Conservation (phyloP, 2,329 filamentous ascomycete species). For the Phaeoacremonium minimum region DNA sequence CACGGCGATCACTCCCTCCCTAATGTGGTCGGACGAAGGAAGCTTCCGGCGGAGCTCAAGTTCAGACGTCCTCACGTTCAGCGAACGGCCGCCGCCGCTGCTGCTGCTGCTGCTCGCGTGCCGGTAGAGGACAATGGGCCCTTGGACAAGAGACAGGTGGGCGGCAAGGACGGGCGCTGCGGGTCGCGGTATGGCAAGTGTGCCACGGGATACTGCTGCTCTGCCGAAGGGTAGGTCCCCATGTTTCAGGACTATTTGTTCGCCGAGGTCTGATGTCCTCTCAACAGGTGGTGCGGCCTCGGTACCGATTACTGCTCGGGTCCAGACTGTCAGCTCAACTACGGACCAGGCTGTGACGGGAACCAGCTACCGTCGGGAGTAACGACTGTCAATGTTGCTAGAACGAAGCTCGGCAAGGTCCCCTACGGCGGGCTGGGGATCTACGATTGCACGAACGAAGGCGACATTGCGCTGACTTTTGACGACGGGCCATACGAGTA, state of each 20-base stretch:
- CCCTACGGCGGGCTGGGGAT: slow-evolving; percentile 54
- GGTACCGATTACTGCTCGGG: slow-evolving; percentile 19
- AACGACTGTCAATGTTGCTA: background rate
- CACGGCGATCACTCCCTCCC: background rate
- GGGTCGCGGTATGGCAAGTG: background rate
- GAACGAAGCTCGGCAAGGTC: slow-evolving; percentile 45
- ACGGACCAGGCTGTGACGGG: background rate
- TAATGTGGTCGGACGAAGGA: background rate
- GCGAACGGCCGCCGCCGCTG: background rate
- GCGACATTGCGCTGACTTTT: slow-evolving; percentile 62
- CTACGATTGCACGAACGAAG: slow-evolving; percentile 49
- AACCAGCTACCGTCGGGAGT: background rate
- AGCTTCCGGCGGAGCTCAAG: background rate
- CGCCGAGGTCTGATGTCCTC: no score
- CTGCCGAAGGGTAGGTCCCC: slow-evolving; percentile 20
- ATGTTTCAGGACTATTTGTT: background rate
- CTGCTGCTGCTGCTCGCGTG: background rate
- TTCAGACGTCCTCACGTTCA: background rate
- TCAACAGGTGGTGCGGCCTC: slow-evolving; percentile 22
- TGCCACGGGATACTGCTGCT: slow-evolving; percentile 20
- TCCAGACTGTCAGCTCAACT: slow-evolving; percentile 20
- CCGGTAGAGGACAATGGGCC: no score
- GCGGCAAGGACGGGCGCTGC: background rate
- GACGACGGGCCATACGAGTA: slow-evolving; percentile 63
- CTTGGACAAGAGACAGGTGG: no score